Base-by-base conservation (phyloP, 352 stramenopile species). In the Globisporangium carolinianum region DNA sequence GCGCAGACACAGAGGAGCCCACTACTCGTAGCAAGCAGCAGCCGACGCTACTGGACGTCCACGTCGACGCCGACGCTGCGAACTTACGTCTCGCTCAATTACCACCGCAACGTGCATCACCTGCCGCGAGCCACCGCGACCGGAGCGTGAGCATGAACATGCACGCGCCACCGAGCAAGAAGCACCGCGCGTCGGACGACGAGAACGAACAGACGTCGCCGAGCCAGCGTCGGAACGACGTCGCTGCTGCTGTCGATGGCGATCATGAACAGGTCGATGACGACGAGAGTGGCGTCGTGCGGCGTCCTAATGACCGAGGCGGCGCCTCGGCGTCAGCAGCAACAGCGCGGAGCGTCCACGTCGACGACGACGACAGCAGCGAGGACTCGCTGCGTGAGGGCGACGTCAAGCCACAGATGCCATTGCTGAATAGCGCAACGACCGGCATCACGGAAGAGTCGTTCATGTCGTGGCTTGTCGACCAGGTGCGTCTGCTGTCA, bases 401-500 rank as follows among this genome's bases (percentile, higher is more conserved):
- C 12, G 45, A 7, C 5, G 45, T 43, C 39, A 43, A 8, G 39
- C 36, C 46, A 32, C 6, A 39, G 38, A 9, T 58, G 52, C n/a
- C 39, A 43, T 37, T 39, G 12, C 38, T 60, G 1, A 53, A 48
- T 17, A 35, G 43, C 43, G 67, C 73, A 6, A 66, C 71, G 9
- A 66, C 67, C 17, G 76, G 75, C 15, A 69, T 87, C 18, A 86
- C 75, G 41, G 83, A 93, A 59, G 80, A 91, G 32, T 81, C 73
- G n/a, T 93, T 93, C 66, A 72, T 89, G 64, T 68, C 79, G 38
- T 93, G 83, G 83, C 65, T 93, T 6, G 45, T 90, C 24, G 66
- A 91, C 36, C 83, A 73, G 63, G 67, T 73, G 35, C 12, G 51
- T 38, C 10, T 18, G 10, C 38, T 54, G 6, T 43, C 12, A 32